Evolutionary conservation across 2,329 filamentous ascomycete species (phyloP), one percentile per base, ranked within the genome.

Genomic region (Exophiala phaeomuriformis): DNA sequence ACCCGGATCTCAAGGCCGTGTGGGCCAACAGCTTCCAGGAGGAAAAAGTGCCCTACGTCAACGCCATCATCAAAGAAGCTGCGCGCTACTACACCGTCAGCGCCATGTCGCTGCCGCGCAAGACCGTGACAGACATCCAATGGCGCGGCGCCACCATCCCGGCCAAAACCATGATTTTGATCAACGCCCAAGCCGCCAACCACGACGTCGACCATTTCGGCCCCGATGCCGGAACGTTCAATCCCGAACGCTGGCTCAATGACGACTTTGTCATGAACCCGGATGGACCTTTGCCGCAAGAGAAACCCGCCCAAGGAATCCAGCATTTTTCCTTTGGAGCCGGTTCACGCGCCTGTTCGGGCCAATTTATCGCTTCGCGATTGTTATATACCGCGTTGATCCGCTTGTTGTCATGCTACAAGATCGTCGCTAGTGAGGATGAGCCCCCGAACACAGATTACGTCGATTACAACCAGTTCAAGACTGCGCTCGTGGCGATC

Each of bases 11-110:
- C 52, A 77, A 79, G 29, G 80, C 86, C 43, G 82, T 84, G 8
- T 89, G 85, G 83, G 76, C 79, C 49, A 76, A 73, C 52, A 86
- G 82, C 52, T 75, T 85, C 1, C 66, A 77, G 3, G 85, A 88
- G 64, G 85, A 88, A 63, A 86, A 83, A 61, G 74, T 86, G 0
- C 80, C 82, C 0, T 90, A 88, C 65, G 72, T 90, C 51, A 85
- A 84, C 0, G 85, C 85, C 0, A 73, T 90, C 1, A 82, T 86
- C 58, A 88, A 88, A 62, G 86, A 90, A 66, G 81, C 83, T 0
- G 74, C 88, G 0, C 77, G 86, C 5, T 90, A 80, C 73, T 90
- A 84, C 75, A 84, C 81, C 1, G 85, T 89, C 35, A 84, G 87
- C 56, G 81, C 85, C 2, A 83, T 90, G 64, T 86, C 80, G 57